These are phyloP conservation scores for Termitomyces sp. DNA, from an alignment of 768 basidiomycete genomes.

Conservation along the genomic window DNA sequence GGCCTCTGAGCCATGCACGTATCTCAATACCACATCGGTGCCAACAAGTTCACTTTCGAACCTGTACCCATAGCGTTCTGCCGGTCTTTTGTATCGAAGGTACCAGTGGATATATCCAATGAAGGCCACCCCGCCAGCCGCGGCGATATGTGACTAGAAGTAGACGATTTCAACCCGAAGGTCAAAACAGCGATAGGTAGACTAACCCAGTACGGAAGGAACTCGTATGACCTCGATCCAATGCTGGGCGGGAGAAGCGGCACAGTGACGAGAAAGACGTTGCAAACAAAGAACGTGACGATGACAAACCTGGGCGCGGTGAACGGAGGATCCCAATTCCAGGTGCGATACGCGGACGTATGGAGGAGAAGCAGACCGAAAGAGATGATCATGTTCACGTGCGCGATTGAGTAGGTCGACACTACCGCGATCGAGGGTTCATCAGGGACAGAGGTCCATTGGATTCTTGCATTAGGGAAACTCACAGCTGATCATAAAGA, in stretches of 20 bases:
- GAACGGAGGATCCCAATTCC: slow-evolving; percentile 65
- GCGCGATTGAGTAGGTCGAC: slow-evolving; percentile 45
- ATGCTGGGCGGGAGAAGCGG: slow-evolving; percentile 57
- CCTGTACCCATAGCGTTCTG: slow-evolving; percentile 42
- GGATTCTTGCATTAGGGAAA: neutral
- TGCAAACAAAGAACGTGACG: slow-evolving; percentile 48
- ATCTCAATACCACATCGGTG: neutral
- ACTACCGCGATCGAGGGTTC: slow-evolving; percentile 33
- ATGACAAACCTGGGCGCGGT: slow-evolving; percentile 34
- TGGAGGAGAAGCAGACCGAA: slow-evolving; percentile 58
- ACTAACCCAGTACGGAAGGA: slow-evolving; percentile 67
- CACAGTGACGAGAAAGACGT: slow-evolving; percentile 53
- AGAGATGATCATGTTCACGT: slow-evolving; percentile 46
- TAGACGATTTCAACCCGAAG: neutral
- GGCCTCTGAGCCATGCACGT: neutral
- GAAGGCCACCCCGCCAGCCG: slow-evolving; percentile 38
- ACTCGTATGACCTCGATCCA: slow-evolving; percentile 49
- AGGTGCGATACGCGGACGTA: slow-evolving; percentile 37
- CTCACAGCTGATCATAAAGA: slow-evolving; percentile 65
- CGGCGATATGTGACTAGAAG: slow-evolving; percentile 25
- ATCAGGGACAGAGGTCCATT: neutral
- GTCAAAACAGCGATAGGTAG: slow-evolving; percentile 29
- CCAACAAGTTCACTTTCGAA: slow-evolving; percentile 30
- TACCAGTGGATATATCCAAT: slow-evolving; percentile 46
- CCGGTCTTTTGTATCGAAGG: slow-evolving; percentile 46